These are phyloP conservation scores for Aspergillus novofumigatus DNA, from an alignment of 2,329 filamentous ascomycete species.

Conservation along the genomic window DNA sequence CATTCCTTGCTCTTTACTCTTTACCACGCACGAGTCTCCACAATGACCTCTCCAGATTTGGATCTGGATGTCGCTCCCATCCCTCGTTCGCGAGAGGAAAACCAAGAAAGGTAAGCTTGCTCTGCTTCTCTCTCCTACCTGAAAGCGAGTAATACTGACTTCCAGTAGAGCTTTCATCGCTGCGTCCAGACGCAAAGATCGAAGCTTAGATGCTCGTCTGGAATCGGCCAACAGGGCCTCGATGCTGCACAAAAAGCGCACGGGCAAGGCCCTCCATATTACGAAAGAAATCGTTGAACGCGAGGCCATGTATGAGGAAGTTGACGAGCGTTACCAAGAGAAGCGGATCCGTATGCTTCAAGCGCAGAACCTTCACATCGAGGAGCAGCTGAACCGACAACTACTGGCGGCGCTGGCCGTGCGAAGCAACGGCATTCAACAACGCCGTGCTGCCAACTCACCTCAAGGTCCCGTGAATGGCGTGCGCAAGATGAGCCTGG, in stretches of 20 bases:
- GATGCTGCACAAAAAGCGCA: slow-evolving; percentile 84
- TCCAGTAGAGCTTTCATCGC: slow-evolving; percentile 77
- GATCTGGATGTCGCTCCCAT: slow-evolving; percentile 30
- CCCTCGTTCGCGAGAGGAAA: slow-evolving; percentile 41
- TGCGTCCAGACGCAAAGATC: slow-evolving; percentile 79
- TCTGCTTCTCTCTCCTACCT: neutral
- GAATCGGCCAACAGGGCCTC: slow-evolving; percentile 85
- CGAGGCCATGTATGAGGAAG: slow-evolving; percentile 95
- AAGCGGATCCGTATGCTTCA: slow-evolving; percentile 38
- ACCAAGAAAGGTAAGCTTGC: slow-evolving; percentile 40
- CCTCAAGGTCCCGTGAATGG: slow-evolving; percentile 25
- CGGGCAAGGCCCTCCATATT: slow-evolving; percentile 75
- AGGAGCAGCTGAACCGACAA: slow-evolving; percentile 35
- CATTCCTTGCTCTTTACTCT: neutral
- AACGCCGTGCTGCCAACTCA: slow-evolving; percentile 26
- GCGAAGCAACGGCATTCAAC: slow-evolving; percentile 18
- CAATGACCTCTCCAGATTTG: slow-evolving; percentile 24
- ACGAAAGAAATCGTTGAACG: slow-evolving; percentile 82
- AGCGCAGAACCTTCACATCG: slow-evolving; percentile 34
- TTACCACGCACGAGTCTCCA: neutral
- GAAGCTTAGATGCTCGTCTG: slow-evolving; percentile 79
- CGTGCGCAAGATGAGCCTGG: slow-evolving; percentile 34
- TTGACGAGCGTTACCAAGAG: slow-evolving; percentile 66
- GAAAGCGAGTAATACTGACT: neutral
- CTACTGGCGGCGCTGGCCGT: slow-evolving; percentile 33